A percentile compares a stretch with the other conserved stretches of the same genome.
These are phyloP conservation scores for Fraxinus quadrangulata DNA, from an alignment of 257 asterid species.

Conservation along the genomic window DNA sequence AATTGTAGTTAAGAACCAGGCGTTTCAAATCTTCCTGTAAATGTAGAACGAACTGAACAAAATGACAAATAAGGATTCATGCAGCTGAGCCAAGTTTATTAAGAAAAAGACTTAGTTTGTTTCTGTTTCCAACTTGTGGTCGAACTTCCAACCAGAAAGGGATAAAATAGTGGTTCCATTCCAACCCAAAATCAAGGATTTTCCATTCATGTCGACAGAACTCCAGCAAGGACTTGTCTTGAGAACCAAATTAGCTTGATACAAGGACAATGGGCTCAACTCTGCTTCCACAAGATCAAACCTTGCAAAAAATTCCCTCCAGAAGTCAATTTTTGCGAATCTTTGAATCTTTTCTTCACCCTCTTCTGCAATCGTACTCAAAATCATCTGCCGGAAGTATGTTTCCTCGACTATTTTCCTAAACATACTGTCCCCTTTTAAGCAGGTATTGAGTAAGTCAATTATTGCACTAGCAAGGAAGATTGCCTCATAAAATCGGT, in stretches of 20 bases:
- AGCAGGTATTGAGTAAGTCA: constrained; percentile 37
- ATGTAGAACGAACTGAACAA: neutral
- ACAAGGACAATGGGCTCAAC: constrained; percentile 38
- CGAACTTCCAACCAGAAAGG: constrained; percentile 47
- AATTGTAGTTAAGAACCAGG: too few relatives aligned
- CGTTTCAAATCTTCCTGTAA: neutral
- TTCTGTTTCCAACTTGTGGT: neutral
- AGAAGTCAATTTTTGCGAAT: constrained; percentile 27
- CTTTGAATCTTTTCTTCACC: constrained; percentile 34
- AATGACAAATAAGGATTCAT: too few relatives aligned
- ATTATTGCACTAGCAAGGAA: constrained; percentile 27
- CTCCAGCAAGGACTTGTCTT: constrained; percentile 34
- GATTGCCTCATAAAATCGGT: constrained; percentile 32
- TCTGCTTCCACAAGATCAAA: constrained; percentile 39
- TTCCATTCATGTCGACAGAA: constrained; percentile 36
- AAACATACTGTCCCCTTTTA: constrained; percentile 20
- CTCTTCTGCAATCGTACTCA: constrained; percentile 14
- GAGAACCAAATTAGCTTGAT: constrained; percentile 40
- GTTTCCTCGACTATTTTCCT: constrained; percentile 35
- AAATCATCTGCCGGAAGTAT: constrained; percentile 17
- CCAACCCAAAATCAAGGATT: constrained; percentile 47
- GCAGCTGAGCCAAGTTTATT: neutral
- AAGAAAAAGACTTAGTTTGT: neutral
- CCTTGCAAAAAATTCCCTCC: constrained; percentile 36
- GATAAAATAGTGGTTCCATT: constrained; percentile 41